Percentiles rank a stretch among this genome's conserved stretches.
phyloP scores from a whole-genome alignment of 2,329 filamentous ascomycete genomes.

The Fusarium keratoplasticum region DNA sequence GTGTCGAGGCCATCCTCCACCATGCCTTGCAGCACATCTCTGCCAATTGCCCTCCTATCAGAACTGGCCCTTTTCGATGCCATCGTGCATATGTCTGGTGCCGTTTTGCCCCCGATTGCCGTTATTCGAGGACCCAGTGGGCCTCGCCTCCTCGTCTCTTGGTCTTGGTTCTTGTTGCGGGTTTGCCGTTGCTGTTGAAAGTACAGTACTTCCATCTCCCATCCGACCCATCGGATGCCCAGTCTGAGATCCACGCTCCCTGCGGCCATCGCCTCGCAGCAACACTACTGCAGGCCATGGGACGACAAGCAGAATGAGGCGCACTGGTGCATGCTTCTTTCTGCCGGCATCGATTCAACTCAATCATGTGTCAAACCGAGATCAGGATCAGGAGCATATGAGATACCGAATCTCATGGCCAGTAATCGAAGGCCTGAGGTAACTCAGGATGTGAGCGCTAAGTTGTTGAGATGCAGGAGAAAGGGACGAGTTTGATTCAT shows the following conservation, averaged over 20 bases:
- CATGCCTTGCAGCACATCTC: constrained; percentile 22
- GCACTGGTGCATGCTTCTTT: constrained; percentile 21
- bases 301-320: constrained; percentile 25
- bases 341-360: constrained; percentile 30
- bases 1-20: constrained; percentile 15
- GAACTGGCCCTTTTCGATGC: constrained; percentile 22
- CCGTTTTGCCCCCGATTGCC: constrained; percentile 16
- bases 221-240: constrained; percentile 24
- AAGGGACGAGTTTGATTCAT: constrained; percentile 28
- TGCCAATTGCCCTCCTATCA: constrained; percentile 37
- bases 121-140: constrained; percentile 24
- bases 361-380: constrained; percentile 17
- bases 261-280: constrained; percentile 31
- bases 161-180: constrained; percentile 15
- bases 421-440: constrained; percentile 15
- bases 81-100: constrained; percentile 38
- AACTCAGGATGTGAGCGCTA: constrained; percentile 12
- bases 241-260: constrained; percentile 35
- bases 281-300: constrained; percentile 41
- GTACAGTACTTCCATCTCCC: constrained; percentile 25
- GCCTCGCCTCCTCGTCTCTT: constrained; percentile 25
- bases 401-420: constrained; percentile 11
- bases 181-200: constrained; percentile 16
- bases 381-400: constrained; percentile 19
- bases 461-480: constrained; percentile 31